Evolutionary conservation across 495 filamentous ascomycete species (phyloP).

Genomic region (Aspergillus sclerotiicarbonarius): DNA sequence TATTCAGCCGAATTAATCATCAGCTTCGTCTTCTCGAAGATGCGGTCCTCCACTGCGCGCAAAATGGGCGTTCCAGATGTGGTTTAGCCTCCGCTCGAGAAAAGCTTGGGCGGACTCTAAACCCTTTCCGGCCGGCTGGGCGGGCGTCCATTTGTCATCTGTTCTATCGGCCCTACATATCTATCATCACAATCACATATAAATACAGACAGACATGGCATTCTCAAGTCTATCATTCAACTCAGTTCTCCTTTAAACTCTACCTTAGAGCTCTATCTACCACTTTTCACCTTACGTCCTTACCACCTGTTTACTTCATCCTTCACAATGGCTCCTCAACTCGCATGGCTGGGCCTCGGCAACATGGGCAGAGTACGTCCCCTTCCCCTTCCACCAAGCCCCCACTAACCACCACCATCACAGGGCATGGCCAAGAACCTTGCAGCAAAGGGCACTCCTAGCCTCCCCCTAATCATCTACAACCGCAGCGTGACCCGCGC

Average conservation of each 20-base stretch:
- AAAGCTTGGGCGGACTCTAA: not conserved
- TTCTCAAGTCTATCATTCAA: not conserved
- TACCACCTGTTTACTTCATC: not conserved
- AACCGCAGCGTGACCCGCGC: constrained; percentile 62
- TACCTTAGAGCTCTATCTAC: not conserved
- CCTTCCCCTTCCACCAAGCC: not conserved
- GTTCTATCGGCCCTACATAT: not conserved
- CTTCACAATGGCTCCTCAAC: constrained; percentile 2
- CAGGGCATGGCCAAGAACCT: constrained; percentile 77
- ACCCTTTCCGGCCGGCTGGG: not conserved
- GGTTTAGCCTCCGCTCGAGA: not conserved
- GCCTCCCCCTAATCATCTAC: constrained; percentile 62
- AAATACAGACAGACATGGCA: not conserved
- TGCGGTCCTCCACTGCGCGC: not conserved
- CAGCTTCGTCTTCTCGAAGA: not conserved
- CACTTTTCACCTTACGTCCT: not conserved
- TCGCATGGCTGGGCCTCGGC: constrained; percentile 58
- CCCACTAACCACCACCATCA: not conserved
- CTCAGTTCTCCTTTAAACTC: not conserved
- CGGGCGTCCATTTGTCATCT: not conserved
- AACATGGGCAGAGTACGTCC: constrained; percentile 66
- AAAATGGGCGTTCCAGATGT: not conserved
- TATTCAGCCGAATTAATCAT: not conserved
- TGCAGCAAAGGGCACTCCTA: constrained; percentile 61
- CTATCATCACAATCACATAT: not conserved